phyloP scores from a whole-genome alignment of 106 monocot species.

The Dendrobium chrysotoxum region DNA sequence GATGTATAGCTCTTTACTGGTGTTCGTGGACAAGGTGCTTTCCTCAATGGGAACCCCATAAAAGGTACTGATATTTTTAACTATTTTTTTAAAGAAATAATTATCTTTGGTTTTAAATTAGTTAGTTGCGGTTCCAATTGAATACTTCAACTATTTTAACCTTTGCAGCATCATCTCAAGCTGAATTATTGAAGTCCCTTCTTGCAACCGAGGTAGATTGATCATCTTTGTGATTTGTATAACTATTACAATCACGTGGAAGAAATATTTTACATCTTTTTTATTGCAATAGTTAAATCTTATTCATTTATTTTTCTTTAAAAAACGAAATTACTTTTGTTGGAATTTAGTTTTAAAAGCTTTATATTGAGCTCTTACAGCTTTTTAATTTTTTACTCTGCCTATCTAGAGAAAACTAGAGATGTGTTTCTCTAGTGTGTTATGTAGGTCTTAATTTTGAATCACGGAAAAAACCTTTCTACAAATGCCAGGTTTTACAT shows the following conservation, averaged over 20 bases:
- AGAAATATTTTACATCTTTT: background rate
- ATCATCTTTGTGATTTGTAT: constrained; percentile 4
- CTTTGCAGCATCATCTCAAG: constrained; percentile 71
- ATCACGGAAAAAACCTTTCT: background rate
- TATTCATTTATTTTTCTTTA: background rate
- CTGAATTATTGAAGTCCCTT: constrained; percentile 75
- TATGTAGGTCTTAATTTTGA: background rate
- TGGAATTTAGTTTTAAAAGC: background rate
- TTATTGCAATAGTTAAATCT: background rate
- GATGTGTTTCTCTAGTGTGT: background rate
- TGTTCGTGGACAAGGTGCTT: constrained; percentile 86
- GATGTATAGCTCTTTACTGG: constrained; percentile 63
- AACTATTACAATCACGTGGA: background rate
- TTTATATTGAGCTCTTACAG: background rate
- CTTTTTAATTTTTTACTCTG: background rate
- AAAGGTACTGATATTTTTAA: constrained; percentile 34
- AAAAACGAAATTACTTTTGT: background rate
- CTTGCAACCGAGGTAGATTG: constrained; percentile 83
- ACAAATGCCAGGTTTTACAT: background rate
- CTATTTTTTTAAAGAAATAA: background rate
- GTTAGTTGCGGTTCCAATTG: background rate
- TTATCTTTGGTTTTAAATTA: background rate
- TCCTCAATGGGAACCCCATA: constrained; percentile 77
- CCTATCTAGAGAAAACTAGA: background rate
- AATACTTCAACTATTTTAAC: constrained; percentile 5